Conservation (phyloP, 345 rosid genomes). For the Eucalyptus polyanthemos region DNA sequence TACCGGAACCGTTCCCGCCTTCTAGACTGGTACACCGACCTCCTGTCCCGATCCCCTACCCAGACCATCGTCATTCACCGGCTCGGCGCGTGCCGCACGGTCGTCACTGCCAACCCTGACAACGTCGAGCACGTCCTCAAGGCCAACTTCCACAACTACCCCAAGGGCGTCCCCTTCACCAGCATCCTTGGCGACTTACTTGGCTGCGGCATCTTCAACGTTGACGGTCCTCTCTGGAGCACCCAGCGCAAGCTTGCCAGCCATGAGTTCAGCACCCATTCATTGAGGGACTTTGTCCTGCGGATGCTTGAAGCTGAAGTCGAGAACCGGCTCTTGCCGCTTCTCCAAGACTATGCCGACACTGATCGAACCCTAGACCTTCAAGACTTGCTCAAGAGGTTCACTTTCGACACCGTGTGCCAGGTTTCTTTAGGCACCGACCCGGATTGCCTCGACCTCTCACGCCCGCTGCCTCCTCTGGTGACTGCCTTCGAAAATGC, state of each 20-base stretch:
- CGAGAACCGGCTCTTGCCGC: slow-evolving; percentile 27
- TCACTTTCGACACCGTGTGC: slow-evolving; percentile 34
- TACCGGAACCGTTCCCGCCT: slow-evolving; percentile 48
- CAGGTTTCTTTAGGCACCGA: slow-evolving; percentile 44
- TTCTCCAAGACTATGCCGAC: slow-evolving; percentile 20
- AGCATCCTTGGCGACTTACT: slow-evolving; percentile 72
- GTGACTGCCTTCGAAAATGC: slow-evolving; percentile 40
- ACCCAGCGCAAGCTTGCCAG: slow-evolving; percentile 42
- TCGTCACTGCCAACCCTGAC: slow-evolving; percentile 64
- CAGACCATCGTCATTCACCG: slow-evolving; percentile 44
- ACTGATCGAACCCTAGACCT: slow-evolving; percentile 19
- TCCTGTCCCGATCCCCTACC: slow-evolving; percentile 37
- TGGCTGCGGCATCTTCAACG: slow-evolving; percentile 62
- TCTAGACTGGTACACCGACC: slow-evolving; percentile 78
- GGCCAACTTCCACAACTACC: slow-evolving; percentile 75
- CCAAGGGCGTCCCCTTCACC: slow-evolving; percentile 82
- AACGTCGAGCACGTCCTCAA: slow-evolving; percentile 78
- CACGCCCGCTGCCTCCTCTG: slow-evolving; percentile 9
- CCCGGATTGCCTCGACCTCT: slow-evolving; percentile 20
- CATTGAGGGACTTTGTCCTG: slow-evolving; percentile 23
- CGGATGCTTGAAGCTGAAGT: slow-evolving; percentile 23
- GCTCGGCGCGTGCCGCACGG: slow-evolving; percentile 46
- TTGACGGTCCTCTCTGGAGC: slow-evolving; percentile 52
- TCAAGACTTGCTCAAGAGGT: slow-evolving; percentile 43
- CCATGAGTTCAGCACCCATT: slow-evolving; percentile 34